Conservation (phyloP, 306 rosid genomes). For the Mimosa bimucronata region DNA sequence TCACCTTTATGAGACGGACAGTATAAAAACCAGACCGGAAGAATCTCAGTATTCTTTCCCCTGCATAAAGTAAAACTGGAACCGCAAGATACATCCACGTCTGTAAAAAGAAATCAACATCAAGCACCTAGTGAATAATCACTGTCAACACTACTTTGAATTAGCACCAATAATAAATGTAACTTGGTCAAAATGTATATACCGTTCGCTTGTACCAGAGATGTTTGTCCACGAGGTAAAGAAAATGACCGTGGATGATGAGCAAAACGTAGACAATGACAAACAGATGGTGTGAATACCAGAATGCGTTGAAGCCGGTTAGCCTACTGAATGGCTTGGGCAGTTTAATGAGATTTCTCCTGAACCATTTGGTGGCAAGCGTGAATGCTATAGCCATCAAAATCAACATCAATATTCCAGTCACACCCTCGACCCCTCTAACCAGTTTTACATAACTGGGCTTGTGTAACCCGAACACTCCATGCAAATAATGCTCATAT, state of each 20-base stretch:
- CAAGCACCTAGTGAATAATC: slow-evolving; percentile 32
- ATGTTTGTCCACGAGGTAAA: slow-evolving; percentile 76
- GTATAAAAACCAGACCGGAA: slow-evolving; percentile 86
- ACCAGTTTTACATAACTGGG: slow-evolving; percentile 65
- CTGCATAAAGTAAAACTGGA: slow-evolving; percentile 87
- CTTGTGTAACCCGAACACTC: slow-evolving; percentile 63
- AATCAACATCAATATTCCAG: slow-evolving; percentile 86
- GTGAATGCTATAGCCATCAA: slow-evolving; percentile 85
- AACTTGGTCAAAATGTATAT: slow-evolving; percentile 33
- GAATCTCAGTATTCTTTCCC: slow-evolving; percentile 86
- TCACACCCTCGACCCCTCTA: slow-evolving; percentile 77
- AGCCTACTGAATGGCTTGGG: slow-evolving; percentile 91
- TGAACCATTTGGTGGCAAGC: slow-evolving; percentile 91
- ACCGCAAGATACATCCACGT: slow-evolving; percentile 96
- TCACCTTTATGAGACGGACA: slow-evolving; percentile 87
- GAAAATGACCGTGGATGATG: slow-evolving; percentile 71
- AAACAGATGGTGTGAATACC: slow-evolving; percentile 99
- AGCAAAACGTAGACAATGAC: slow-evolving; percentile 87
- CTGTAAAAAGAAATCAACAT: slow-evolving; percentile 51
- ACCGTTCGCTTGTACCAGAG: slow-evolving; percentile 89
- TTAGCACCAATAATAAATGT: slow-evolving; percentile 1
- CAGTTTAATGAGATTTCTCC: slow-evolving; percentile 81
- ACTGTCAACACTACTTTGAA: slow-evolving; percentile 15
- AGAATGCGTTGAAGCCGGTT: slow-evolving; percentile 96
- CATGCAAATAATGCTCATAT: slow-evolving; percentile 43